These are phyloP conservation scores for Geosmithia morbida DNA, from an alignment of 2,329 filamentous ascomycete genomes.

Conservation along the genomic window DNA sequence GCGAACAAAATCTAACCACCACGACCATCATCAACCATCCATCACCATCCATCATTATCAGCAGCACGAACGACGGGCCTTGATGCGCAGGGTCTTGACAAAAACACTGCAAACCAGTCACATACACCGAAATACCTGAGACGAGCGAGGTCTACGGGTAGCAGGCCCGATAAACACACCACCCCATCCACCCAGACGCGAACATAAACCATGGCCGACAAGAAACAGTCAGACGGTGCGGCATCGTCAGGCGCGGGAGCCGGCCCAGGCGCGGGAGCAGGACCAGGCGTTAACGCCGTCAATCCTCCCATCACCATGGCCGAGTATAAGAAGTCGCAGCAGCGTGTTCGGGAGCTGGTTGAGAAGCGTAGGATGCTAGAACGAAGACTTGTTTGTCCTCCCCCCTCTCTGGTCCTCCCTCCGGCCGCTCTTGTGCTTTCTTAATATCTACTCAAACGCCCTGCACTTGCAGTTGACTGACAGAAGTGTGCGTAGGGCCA, in stretches of 20 bases:
- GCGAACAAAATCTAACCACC: background rate
- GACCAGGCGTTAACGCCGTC: constrained; percentile 6
- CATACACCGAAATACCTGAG: no score
- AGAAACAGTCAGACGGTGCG: constrained; percentile 8
- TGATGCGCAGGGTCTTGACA: no score
- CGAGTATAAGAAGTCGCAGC: constrained; percentile 35
- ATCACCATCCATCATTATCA: background rate
- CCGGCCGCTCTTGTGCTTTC: background rate
- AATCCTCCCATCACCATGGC: constrained; percentile 21
- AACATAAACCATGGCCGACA: constrained; percentile 14
- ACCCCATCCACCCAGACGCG: no score
- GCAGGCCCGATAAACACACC: background rate
- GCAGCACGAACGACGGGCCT: no score
- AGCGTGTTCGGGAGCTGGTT: constrained; percentile 30
- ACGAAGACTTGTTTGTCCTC: constrained; percentile 18
- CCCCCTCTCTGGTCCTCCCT: background rate
- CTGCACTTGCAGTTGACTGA: background rate
- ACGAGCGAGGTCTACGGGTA: background rate
- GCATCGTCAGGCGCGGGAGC: background rate
- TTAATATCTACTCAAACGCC: background rate
- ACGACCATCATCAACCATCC: background rate
- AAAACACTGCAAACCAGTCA: background rate
- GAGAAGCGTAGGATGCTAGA: constrained; percentile 25
- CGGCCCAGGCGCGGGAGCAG: background rate
- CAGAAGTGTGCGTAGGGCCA: constrained; percentile 12